Percentiles rank a stretch among this genome's conserved stretches.
phyloP scores from a whole-genome alignment of 2,329 filamentous ascomycete species.

The Aspergillaceae sp. region DNA sequence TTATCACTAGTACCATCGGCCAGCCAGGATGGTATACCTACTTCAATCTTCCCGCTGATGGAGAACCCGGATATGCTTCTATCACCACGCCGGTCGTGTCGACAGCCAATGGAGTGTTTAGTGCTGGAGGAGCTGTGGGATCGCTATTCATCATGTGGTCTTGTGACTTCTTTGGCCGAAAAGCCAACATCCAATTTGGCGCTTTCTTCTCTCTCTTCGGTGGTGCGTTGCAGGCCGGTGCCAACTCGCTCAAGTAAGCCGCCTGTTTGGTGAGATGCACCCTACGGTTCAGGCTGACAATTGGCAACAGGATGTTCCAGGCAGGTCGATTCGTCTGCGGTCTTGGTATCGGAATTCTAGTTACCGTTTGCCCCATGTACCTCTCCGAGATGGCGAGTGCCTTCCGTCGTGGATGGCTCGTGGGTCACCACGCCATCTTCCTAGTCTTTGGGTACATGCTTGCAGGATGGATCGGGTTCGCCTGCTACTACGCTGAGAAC shows the following conservation, averaged over 20 bases:
- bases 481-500: conserved; percentile 35
- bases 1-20: conserved; percentile 46
- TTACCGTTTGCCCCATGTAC: conserved; percentile 40
- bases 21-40: conserved; percentile 45
- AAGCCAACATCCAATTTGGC: conserved; percentile 41
- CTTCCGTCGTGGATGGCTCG: conserved; percentile 36
- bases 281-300: background rate
- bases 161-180: conserved; percentile 37
- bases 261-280: background rate
- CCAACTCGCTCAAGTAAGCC: conserved; percentile 35
- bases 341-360: conserved; percentile 36
- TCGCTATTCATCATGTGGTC: conserved; percentile 45
- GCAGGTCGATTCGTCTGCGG: conserved; percentile 37
- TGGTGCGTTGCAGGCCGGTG: conserved; percentile 40
- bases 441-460: conserved; percentile 42
- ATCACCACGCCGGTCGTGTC: conserved; percentile 42
- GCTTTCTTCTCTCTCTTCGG: conserved; percentile 38
- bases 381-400: conserved; percentile 37
- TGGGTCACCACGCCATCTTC: conserved; percentile 41
- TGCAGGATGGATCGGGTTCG: conserved; percentile 38
- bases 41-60: conserved; percentile 39
- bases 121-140: conserved; percentile 41
- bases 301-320: conserved; percentile 35
- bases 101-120: conserved; percentile 43
- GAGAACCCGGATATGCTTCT: conserved; percentile 38